Percentiles rank a stretch among this genome's conserved stretches.
phyloP scores from a whole-genome alignment of 306 rosid genomes.

The Ceratonia siliqua region DNA sequence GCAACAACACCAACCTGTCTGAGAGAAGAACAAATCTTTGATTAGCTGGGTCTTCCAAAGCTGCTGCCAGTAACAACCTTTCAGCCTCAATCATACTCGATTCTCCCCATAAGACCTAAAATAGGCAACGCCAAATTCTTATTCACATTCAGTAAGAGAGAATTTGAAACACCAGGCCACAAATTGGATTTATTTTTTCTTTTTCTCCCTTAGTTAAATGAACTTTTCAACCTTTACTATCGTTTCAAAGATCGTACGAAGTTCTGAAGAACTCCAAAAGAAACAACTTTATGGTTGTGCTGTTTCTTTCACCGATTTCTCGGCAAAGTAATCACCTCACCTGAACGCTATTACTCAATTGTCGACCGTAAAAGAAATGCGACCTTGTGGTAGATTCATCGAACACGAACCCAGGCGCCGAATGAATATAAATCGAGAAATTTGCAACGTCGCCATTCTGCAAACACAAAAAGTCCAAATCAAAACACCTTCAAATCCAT shows the following conservation, averaged over 20 bases:
- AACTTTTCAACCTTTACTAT: not conserved
- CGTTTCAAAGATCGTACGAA: not conserved
- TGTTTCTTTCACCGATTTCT: slow-evolving; percentile 8
- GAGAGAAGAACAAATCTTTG: slow-evolving; percentile 96
- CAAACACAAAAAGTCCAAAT: not conserved
- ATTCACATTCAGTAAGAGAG: slow-evolving; percentile 1
- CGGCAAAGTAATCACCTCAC: slow-evolving; percentile 22
- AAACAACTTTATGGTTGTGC: not conserved
- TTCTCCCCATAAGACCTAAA: slow-evolving; percentile 64
- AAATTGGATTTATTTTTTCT: not conserved
- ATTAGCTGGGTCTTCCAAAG: slow-evolving; percentile 88
- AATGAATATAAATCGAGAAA: slow-evolving; percentile 65
- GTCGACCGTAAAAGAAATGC: slow-evolving; percentile 48
- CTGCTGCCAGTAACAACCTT: slow-evolving; percentile 52
- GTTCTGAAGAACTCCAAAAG: not conserved
- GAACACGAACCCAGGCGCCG: slow-evolving; percentile 52
- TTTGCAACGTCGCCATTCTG: slow-evolving; percentile 56
- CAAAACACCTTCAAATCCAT: not conserved
- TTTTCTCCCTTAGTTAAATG: not conserved
- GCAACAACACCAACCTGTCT: slow-evolving; percentile 63
- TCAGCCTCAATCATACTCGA: slow-evolving; percentile 63
- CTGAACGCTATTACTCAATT: slow-evolving; percentile 53
- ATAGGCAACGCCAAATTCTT: slow-evolving; percentile 18
- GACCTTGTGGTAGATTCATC: slow-evolving; percentile 53
- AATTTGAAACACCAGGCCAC: not conserved